Evolutionary conservation across 2,329 filamentous ascomycete species (phyloP), one percentile per base, ranked within the genome.

Genomic region (Ophiocordyceps camponoti-leonardi): DNA sequence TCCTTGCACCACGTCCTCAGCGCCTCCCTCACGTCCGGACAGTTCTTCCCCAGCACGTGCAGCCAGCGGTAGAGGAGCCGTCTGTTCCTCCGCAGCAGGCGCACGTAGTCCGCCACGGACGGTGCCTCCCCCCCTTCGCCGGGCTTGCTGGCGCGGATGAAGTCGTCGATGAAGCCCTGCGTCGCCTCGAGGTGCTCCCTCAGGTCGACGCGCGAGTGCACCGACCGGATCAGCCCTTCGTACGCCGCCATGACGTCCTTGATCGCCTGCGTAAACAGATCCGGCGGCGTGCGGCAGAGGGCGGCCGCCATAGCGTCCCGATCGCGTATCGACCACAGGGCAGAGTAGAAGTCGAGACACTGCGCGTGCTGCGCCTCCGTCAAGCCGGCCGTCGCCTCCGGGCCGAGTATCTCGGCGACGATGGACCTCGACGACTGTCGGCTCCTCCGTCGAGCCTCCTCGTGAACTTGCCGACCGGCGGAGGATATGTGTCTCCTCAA

Each of bases 141-240:
- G 19, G 16, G 22, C 1, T 19, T 71, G 53, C 67, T 68, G 3
- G 68, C 65, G 49, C 77, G 75, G 58, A 92, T 75, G 47, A 88
- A 72, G 50, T 87, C 83, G 6, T 74, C 72, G 20, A 88, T 57
- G 54, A 92, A 87, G 11, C 64, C 67, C 56, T 88, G 77, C 2
- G 75, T 66, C 33, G 84, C 77, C 35, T 71, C 70, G 7, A 90
- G 60, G 19, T 84, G 82, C 37, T 77, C 77, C 31, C 75, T 76
- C 6, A 90, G 68, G 54, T 88, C 81, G 22, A 87, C 72, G 2
- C 74, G 73, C 45, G 83, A 73, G 57, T 90, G 85, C 7, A 88
- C 67, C 3, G 70, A 65, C 20, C 83, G 72, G 46, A 92, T 85
- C 48, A 87, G 77, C 0, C 82, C 82, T 45, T 87, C 83, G 51